Percentiles rank a stretch among this genome's conserved stretches.
Conservation (phyloP, 1,139 yeast species). For the Geotrichum citri-aurantii region DNA sequence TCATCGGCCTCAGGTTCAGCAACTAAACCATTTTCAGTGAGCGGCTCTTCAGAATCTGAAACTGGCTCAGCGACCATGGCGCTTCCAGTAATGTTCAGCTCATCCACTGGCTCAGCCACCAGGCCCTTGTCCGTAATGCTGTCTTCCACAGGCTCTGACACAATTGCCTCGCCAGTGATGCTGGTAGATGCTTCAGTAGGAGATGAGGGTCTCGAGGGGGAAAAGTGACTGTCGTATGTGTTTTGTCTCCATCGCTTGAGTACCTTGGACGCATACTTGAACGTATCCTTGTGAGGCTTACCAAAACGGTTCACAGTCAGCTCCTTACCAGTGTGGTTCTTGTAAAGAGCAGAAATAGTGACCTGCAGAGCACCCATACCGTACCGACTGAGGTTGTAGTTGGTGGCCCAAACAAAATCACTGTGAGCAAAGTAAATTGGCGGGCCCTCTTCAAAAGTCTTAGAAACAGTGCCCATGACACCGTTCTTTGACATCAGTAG, state of each 20-base stretch:
- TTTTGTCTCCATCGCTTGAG: constrained; percentile 72
- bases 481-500: constrained; percentile 68
- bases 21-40: constrained; percentile 20
- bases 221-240: constrained; percentile 45
- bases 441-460: constrained; percentile 71
- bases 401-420: constrained; percentile 85
- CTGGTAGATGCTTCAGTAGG: constrained; percentile 4
- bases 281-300: constrained; percentile 80
- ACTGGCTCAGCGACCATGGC: constrained; percentile 32
- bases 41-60: constrained; percentile 30
- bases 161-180: not conserved
- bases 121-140: not conserved
- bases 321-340: constrained; percentile 75
- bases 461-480: constrained; percentile 71
- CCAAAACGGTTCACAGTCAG: constrained; percentile 74
- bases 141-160: constrained; percentile 5
- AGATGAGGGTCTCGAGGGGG: constrained; percentile 16
- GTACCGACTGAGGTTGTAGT: constrained; percentile 69
- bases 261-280: constrained; percentile 71
- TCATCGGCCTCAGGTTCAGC: constrained; percentile 14
- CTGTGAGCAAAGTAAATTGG: constrained; percentile 80
- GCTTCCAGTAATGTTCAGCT: not conserved
- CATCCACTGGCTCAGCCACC: constrained; percentile 6
- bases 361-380: constrained; percentile 91
- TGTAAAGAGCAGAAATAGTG: constrained; percentile 72